Percentiles rank a stretch among this genome's conserved stretches.
phyloP scores from a whole-genome alignment of 768 basidiomycete species.

The Tubosaeta sp. region DNA sequence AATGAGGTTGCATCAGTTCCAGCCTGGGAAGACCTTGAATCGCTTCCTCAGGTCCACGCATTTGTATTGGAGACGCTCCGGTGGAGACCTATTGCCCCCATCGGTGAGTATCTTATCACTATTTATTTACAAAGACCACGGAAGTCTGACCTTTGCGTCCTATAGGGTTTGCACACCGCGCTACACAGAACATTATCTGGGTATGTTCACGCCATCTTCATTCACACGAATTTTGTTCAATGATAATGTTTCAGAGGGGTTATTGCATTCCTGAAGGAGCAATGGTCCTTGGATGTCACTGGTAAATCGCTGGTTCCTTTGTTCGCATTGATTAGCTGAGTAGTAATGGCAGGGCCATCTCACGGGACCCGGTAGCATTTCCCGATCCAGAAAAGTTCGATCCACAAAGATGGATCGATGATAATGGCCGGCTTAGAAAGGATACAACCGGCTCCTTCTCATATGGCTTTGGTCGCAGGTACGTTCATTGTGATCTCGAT shows the following conservation, averaged over 20 bases:
- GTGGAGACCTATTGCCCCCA: conserved; percentile 31
- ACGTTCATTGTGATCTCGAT: background rate
- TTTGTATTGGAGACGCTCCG: conserved; percentile 34
- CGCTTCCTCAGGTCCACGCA: conserved; percentile 33
- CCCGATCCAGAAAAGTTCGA: conserved; percentile 44
- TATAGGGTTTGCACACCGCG: conserved; percentile 51
- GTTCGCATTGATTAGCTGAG: background rate
- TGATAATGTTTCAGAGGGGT: conserved; percentile 9
- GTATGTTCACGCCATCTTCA: conserved; percentile 26
- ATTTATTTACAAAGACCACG: background rate
- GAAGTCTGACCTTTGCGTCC: background rate
- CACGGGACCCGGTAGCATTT: conserved; percentile 20
- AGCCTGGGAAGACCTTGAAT: conserved; percentile 29
- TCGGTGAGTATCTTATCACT: conserved; percentile 14
- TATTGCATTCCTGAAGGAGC: conserved; percentile 22
- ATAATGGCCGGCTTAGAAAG: conserved; percentile 38
- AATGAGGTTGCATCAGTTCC: conserved; percentile 25
- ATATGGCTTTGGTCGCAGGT: conserved; percentile 50
- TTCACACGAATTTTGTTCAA: conserved; percentile 34
- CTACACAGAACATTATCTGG: conserved; percentile 61
- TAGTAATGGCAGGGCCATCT: conserved; percentile 15
- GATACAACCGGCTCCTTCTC: conserved; percentile 40
- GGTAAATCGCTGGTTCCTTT: conserved; percentile 3
- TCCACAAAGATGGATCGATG: conserved; percentile 49
- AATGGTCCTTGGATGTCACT: conserved; percentile 17